phyloP scores from a whole-genome alignment of 2,329 filamentous ascomycete species.

The Metarhizium robertsii region DNA sequence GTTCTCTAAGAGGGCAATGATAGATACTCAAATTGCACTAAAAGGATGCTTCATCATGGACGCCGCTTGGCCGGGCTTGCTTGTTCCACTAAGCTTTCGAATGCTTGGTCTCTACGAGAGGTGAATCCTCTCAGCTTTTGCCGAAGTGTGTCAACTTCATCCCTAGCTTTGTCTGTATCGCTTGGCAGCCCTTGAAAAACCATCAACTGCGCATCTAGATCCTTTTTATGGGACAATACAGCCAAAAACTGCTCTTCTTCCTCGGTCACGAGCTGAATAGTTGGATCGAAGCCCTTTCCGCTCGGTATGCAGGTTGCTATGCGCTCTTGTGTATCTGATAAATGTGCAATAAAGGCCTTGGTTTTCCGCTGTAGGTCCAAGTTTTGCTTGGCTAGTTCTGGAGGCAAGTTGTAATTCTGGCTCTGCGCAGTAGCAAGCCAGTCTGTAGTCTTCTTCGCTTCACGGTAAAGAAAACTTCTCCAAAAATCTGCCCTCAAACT shows the following conservation, averaged over 20 bases:
- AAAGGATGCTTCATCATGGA: slow-evolving; percentile 10
- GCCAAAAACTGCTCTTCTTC: slow-evolving; percentile 50
- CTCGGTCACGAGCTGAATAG: slow-evolving; percentile 46
- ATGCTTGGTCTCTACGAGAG: slow-evolving; percentile 59
- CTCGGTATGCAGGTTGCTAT: slow-evolving; percentile 28
- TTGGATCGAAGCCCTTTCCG: slow-evolving; percentile 27
- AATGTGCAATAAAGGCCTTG: slow-evolving; percentile 55
- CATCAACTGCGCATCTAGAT: slow-evolving; percentile 52
- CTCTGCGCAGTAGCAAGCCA: slow-evolving; percentile 34
- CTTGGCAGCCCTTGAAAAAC: slow-evolving; percentile 65
- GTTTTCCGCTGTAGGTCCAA: slow-evolving; percentile 62
- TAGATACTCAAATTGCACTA: background rate
- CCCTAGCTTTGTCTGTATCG: slow-evolving; percentile 57
- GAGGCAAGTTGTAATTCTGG: slow-evolving; percentile 41
- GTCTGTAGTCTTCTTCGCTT: slow-evolving; percentile 30
- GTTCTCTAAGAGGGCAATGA: background rate
- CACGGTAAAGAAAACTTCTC: slow-evolving; percentile 43
- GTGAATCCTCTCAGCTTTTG: slow-evolving; percentile 53
- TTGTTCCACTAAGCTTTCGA: slow-evolving; percentile 61
- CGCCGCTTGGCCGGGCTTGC: slow-evolving; percentile 42
- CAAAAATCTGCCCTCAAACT: slow-evolving; percentile 44
- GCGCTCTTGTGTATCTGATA: slow-evolving; percentile 52
- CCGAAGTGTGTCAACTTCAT: slow-evolving; percentile 60
- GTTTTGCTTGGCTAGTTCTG: slow-evolving; percentile 59
- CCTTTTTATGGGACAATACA: slow-evolving; percentile 47